Percentiles rank a stretch among this genome's conserved stretches.
phyloP scores from a whole-genome alignment of 169 alveolate species.

The Theileria sp. region DNA sequence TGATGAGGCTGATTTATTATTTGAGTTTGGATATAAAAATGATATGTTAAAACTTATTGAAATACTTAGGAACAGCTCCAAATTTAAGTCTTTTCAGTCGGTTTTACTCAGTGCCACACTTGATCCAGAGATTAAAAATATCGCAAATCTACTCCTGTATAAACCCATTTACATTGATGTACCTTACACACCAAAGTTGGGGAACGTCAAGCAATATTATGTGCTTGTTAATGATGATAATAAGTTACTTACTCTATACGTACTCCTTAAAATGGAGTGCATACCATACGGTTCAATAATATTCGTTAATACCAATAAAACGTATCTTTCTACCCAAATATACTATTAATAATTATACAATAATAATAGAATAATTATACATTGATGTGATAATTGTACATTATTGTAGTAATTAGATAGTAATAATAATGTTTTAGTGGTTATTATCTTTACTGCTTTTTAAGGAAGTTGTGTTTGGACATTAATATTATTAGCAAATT shows the following conservation, averaged over 20 bases:
- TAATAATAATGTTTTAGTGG: constrained; percentile 28
- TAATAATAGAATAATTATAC: no score
- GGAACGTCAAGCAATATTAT: constrained; percentile 50
- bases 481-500: constrained; percentile 35
- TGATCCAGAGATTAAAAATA: constrained; percentile 38
- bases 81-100: constrained; percentile 52
- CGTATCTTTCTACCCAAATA: constrained; percentile 1
- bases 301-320: constrained; percentile 46
- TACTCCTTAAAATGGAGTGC: constrained; percentile 47
- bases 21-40: constrained; percentile 65
- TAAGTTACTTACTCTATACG: constrained; percentile 29
- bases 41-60: constrained; percentile 55
- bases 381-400: no score
- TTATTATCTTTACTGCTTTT: constrained; percentile 38
- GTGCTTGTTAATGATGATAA: constrained; percentile 28
- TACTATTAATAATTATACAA: background rate
- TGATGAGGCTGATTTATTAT: constrained; percentile 76
- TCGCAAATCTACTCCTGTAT: constrained; percentile 51
- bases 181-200: constrained; percentile 34
- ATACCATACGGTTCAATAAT: constrained; percentile 47
- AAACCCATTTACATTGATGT: constrained; percentile 55
- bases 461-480: constrained; percentile 51
- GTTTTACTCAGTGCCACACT: constrained; percentile 58
- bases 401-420: background rate
- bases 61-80: constrained; percentile 36